Evolutionary conservation across 768 basidiomycete genomes (phyloP), one percentile per base, ranked within the genome.

Genomic region (Tubosaeta sp.): DNA sequence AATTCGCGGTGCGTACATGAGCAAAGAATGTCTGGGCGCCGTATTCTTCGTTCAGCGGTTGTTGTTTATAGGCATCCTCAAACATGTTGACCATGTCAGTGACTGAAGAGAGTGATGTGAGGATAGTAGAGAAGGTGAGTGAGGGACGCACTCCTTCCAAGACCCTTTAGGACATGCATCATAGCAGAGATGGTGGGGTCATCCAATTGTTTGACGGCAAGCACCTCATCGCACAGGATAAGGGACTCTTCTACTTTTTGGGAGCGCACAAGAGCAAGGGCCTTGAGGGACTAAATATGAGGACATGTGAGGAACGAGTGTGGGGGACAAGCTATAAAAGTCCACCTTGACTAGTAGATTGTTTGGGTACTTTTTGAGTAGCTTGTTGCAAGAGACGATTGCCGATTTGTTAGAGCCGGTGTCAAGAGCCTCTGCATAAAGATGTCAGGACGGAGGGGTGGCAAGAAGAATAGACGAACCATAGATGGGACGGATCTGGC

Each of bases 201-300:
- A 52, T 88, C 82, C 14, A 83, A 82, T 1, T 87, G 83, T 64
- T 86, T 89, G 43, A 74, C 66, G 6, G 82, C 82, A 26, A 93
- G 76, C 29, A 93, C 82, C 65, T 92, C 88, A 59, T 93, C 90
- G 60, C 87, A 90, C 9, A 92, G 67, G 9, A 78, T 71, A 31
- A 91, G 76, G 4, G 89, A 84, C 60, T 93, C 91, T 59, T 93
- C 91, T 26, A 90, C 82, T 69, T 92, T 93, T 71, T 90, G 87
- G 10, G 82, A 83, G 50, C 91, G 86, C 46, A 90, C 83, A 4
- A 92, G 79, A 5, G 91, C 91, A 50, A 93, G 81, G 39, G 88
- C 84, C 74, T 93, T 93, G 55, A 93, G 72, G 53, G 91, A 80
- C 90, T 92, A 62, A 41, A 43, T 45, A 52, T 32, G 62, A 59